Base-by-base conservation (phyloP, 1,139 yeast genomes). In the Geotrichum bryndzae region DNA sequence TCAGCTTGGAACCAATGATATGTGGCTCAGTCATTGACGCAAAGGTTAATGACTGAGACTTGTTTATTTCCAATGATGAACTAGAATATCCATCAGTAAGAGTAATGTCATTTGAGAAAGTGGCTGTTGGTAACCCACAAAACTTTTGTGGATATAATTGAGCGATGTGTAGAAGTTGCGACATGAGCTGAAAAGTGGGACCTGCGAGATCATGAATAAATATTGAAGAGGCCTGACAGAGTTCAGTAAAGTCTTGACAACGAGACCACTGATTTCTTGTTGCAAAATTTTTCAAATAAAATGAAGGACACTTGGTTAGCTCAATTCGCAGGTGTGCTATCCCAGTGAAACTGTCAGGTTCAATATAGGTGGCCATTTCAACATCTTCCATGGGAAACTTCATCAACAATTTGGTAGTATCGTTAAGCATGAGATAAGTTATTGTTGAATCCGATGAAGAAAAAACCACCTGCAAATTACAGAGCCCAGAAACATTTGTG, bases 171-270 rank as follows among this genome's bases (percentile, higher is more conserved):
- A 53, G 35, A 56, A 70, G 55, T 56, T 68, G 68, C 4, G 61
- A 33, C 27, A 63, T 67, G n/a, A 71, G 58, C 48, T 63, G 57
- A 22, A 45, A 52, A 53, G 63, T 61, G 2, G 69, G 68, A 1
- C 76, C 76, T 3, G 65, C 62, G 25, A 72, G 50, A 6, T 62
- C 59, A 60, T 73, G 76, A n/a, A 64, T 64, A 45, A 62, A 55
- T 7, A 65, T 63, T 11, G 53, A 53, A 23, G 73, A 65, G 2
- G 72, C 75, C 57, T 72, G 74, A 51, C 60, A 63, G 35, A 62
- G 57, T 46, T 68, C 74, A 0, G 76, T 70, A 62, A 73, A 74
- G 61, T 74, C 76, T 10, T 65, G 68, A 46, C 72, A 68, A 46
- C 62, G 64, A 15, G 61, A 52, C 73, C 75, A 71, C 18, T 60